Base-by-base conservation (phyloP, 2,329 filamentous ascomycete genomes). In the Acrodontium crateriforme region DNA sequence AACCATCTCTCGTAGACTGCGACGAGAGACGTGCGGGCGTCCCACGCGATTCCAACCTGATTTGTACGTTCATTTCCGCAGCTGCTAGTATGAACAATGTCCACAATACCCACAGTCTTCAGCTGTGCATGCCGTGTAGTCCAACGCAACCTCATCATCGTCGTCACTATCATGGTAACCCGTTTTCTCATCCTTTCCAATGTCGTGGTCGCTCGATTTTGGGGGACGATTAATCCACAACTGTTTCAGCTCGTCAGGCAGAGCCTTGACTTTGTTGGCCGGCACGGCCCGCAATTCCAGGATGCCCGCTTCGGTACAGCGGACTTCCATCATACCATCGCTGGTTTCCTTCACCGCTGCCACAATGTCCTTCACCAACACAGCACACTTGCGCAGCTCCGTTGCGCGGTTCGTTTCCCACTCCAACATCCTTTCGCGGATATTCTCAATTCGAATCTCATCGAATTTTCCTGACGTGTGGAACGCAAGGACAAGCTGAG, bases 401-500 rank as follows among this genome's bases (percentile, higher is more conserved):
- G 36, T 28, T 10, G 49, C 26, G 9, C 66, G 55, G 2, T 53
- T 40, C 5, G 31, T 30, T 33, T 65, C 61, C 63, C 63, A 69
- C 3, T 40, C 25, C 8, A 44, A 24, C 0, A 65, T 30, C 5
- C 54, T 42, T 7, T 47, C 22, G 2, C 42, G 41, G n/a, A 61
- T 43, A 31, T 65, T 42, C 10, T 43, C 40, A 6, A 60, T 43
- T n/a, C 35, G 41, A 19, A 63, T 53, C 9, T 62, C 47, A 26
- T 31, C 19, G 21, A 26, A 19, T 10, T 55, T 28, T 5, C 55
- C 54, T 5, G 30, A 40, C 6, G 56, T 35, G 38, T 71, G 66
- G 32, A 60, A 65, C 0, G 63, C 67, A 12, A 69, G 37, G 18
- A 70, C 47, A 32, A 70, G 63, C 30, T 62, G 65, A 0, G 60